phyloP scores from a whole-genome alignment of 805 yeast species.

The Kregervanrija fluxuum region DNA sequence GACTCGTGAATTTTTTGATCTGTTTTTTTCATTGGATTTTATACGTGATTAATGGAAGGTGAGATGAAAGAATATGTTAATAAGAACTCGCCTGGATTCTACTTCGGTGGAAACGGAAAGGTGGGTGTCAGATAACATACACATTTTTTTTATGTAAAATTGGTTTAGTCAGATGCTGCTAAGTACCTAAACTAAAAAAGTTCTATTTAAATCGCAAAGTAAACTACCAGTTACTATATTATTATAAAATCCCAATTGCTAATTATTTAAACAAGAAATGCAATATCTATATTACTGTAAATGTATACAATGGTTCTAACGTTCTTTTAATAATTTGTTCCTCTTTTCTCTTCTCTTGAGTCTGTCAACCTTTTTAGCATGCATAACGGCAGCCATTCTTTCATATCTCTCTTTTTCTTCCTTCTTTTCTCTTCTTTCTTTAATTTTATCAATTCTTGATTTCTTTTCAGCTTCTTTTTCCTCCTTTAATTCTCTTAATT shows the following conservation, averaged over 20 bases:
- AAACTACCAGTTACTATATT: no score
- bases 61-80: constrained; percentile 23
- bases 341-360: constrained; percentile 88
- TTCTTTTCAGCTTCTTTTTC: constrained; percentile 63
- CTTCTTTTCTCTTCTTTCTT: constrained; percentile 70
- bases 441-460: constrained; percentile 46
- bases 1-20: not conserved
- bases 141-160: constrained; percentile 12
- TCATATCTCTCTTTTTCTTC: constrained; percentile 89
- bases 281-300: no score
- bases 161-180: no score
- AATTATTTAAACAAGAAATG: no score
- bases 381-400: constrained; percentile 77
- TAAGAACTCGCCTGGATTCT: constrained; percentile 32
- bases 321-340: constrained; percentile 87
- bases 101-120: constrained; percentile 20
- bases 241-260: no score
- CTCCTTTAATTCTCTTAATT: constrained; percentile 64
- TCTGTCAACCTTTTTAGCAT: constrained; percentile 86
- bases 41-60: constrained; percentile 29
- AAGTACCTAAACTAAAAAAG: no score
- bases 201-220: no score
- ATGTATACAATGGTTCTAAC: constrained; percentile 25
- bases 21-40: constrained; percentile 16
- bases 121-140: constrained; percentile 32